Evolutionary conservation across 108 stramenopile genomes (phyloP).

Genomic region (Mayamaea pseudoterrestris): DNA sequence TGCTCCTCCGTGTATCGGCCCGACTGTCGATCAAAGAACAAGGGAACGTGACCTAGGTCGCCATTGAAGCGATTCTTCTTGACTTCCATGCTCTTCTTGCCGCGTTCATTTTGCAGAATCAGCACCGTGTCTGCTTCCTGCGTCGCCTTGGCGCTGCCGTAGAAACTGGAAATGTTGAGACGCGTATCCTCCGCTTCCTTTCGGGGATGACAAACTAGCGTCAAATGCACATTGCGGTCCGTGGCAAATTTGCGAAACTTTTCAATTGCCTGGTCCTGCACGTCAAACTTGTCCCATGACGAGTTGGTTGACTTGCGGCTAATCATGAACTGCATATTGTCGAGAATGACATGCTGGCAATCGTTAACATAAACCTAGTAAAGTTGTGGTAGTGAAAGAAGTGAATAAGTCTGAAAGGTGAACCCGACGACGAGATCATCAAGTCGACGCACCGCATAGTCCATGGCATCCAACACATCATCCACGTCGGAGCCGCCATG

Average conservation of each 20-base stretch:
- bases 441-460: constrained; percentile 70
- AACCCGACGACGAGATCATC: neutral
- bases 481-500: constrained; percentile 91
- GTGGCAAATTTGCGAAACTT: constrained; percentile 97
- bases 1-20: constrained; percentile 38
- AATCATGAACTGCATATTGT: constrained; percentile 99
- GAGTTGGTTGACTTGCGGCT: constrained; percentile 20
- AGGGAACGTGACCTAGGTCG: constrained; percentile 59
- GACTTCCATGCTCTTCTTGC: constrained; percentile 86
- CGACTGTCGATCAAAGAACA: constrained; percentile 70
- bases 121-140: constrained; percentile 99
- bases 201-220: constrained; percentile 93
- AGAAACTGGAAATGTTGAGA: constrained; percentile 79
- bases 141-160: constrained; percentile 95
- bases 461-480: constrained; percentile 94
- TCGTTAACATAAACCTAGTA: constrained; percentile 5
- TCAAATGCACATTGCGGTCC: constrained; percentile 88
- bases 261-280: constrained; percentile 89
- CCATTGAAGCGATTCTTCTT: constrained; percentile 98
- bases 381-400: neutral
- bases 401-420: neutral
- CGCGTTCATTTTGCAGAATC: constrained; percentile 85
- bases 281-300: constrained; percentile 75
- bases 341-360: constrained; percentile 44
- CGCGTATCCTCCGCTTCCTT: constrained; percentile 85